phyloP scores from a whole-genome alignment of 2,329 filamentous ascomycete species.

The Aspergillus terreus region DNA sequence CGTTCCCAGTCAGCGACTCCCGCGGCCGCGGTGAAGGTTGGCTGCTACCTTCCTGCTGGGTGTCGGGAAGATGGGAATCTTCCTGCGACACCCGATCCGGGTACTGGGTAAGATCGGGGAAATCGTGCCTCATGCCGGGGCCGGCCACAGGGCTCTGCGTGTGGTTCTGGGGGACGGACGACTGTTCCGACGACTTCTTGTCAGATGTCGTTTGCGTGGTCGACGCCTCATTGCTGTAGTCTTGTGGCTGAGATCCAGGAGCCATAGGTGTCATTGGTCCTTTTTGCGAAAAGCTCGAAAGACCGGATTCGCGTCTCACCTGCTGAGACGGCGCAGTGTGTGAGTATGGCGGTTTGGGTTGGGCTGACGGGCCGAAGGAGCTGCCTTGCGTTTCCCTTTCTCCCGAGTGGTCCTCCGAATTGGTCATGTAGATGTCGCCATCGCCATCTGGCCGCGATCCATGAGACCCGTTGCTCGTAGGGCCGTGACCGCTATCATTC shows the following conservation, averaged over 20 bases:
- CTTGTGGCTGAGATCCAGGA: constrained; percentile 54
- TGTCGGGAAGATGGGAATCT: constrained; percentile 59
- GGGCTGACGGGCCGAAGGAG: constrained; percentile 50
- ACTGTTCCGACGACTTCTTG: constrained; percentile 76
- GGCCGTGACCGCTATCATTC: constrained; percentile 31
- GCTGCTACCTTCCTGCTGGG: constrained; percentile 50
- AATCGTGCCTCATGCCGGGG: constrained; percentile 43
- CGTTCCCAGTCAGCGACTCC: constrained; percentile 20
- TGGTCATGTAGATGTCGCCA: constrained; percentile 61
- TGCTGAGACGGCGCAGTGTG: constrained; percentile 47
- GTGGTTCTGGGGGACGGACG: constrained; percentile 63
- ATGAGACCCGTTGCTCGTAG: constrained; percentile 57
- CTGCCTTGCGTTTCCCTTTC: constrained; percentile 43
- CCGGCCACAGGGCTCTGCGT: constrained; percentile 56
- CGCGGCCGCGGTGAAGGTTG: constrained; percentile 28
- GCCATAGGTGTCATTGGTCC: constrained; percentile 56
- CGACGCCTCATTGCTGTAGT: constrained; percentile 81
- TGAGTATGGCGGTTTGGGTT: constrained; percentile 44
- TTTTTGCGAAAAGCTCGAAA: constrained; percentile 47
- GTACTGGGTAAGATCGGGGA: constrained; percentile 53
- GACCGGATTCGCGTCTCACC: constrained; percentile 42
- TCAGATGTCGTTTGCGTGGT: constrained; percentile 78
- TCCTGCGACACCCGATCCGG: constrained; percentile 51
- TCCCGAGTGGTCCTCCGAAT: constrained; percentile 43
- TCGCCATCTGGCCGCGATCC: constrained; percentile 40